Evolutionary conservation across 768 basidiomycete species (phyloP), one percentile per base, ranked within the genome.

Genomic region (Boletus pseudo-olivaceus): DNA sequence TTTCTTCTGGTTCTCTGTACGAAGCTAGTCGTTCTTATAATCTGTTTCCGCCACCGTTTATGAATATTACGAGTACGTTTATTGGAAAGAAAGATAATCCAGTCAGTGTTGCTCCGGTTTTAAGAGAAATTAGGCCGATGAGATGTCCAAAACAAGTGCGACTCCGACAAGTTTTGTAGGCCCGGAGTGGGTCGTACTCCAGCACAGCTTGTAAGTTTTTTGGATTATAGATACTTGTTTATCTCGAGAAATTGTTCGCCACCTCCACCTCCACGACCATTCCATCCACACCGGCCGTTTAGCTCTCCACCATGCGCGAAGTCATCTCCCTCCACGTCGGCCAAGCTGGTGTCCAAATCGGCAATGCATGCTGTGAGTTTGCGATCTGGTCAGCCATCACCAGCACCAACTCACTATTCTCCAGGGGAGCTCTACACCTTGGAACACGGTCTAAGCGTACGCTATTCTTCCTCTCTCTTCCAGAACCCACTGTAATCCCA

Each of bases 351-450:
- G 85, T 92, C 55, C 89, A 92, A 73, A 91, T 91, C 60, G 89
- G 89, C 64, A 98, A 97, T 75, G 93, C 96, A 62, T 98, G 93
- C 79, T 96, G 95, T 91, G 69, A 76, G 89, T 80, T 35, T 15
- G 54, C 47, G 19, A 43, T 54, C 54, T 44, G 5, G 46, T 34
- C 15, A 49, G 48, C 23, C 37, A n/a, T 39, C 45, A 41, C 40
- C 45, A 47, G 54, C 51, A 29, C 48, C 40, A 39, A 53, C 59
- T 59, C 17, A 63, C 53, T 2, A 55, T 32, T 57, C 35, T 58
- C 66, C 68, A 93, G 90, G 91, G 95, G 95, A 97, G 75, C 85
- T 98, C 58, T 99, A 98, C 79, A 97, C 94, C 62, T 81, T 98
- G 67, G 96, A 99, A 75, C 96, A 98, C 69, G 96, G 96, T 64